Percentiles rank a stretch among this genome's conserved stretches.
Conservation (phyloP, 1,284 basidiomycete species). For the Ustilago loliicola region DNA sequence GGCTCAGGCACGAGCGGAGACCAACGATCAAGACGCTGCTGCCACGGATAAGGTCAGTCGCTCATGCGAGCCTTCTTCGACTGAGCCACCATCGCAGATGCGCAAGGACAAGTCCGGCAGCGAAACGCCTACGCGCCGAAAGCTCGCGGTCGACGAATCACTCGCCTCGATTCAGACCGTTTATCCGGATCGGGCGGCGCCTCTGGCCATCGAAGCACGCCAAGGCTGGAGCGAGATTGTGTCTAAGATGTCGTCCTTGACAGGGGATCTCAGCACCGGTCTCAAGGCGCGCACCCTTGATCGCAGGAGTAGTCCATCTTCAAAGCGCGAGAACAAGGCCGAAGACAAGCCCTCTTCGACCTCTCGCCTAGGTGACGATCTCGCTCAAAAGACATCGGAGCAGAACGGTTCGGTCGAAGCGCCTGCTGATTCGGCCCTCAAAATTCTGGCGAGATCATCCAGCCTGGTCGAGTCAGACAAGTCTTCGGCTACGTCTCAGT, state of each 20-base stretch:
- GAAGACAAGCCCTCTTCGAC: background rate
- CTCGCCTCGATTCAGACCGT: slow-evolving; percentile 31
- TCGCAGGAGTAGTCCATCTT: slow-evolving; percentile 13
- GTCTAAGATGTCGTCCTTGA: slow-evolving; percentile 45
- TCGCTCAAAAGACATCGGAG: background rate
- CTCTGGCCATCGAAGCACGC: slow-evolving; percentile 53
- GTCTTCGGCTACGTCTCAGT: slow-evolving; percentile 30
- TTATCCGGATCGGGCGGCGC: slow-evolving; percentile 25
- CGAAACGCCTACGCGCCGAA: slow-evolving; percentile 14
- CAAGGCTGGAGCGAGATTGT: slow-evolving; percentile 61
- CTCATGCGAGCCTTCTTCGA: background rate
- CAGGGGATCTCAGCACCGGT: slow-evolving; percentile 19
- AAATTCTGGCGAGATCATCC: slow-evolving; percentile 36
- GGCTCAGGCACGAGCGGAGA: background rate
- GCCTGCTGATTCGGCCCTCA: slow-evolving; percentile 23
- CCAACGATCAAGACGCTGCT: background rate
- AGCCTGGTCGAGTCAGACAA: slow-evolving; percentile 39
- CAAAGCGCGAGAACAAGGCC: background rate
- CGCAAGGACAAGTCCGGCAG: background rate
- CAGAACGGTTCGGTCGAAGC: slow-evolving; percentile 12
- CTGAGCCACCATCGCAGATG: background rate
- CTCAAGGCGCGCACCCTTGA: slow-evolving; percentile 24
- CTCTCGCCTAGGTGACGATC: background rate
- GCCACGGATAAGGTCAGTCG: background rate
- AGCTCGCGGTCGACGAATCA: slow-evolving; percentile 28